phyloP scores from a whole-genome alignment of 768 basidiomycete species.

The Suillus spraguei region DNA sequence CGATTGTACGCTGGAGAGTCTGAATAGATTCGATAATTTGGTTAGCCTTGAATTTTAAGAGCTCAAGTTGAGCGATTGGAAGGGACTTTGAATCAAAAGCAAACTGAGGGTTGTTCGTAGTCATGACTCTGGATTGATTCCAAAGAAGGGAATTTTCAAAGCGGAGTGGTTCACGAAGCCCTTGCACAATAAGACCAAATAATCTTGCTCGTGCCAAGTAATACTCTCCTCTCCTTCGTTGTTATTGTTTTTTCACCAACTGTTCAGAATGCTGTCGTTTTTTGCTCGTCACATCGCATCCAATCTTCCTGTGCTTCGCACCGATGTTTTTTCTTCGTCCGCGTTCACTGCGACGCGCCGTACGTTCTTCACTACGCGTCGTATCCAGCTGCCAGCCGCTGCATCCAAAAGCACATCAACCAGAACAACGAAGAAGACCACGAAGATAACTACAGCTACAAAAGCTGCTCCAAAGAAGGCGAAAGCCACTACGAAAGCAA shows the following conservation, averaged over 20 bases:
- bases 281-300: slow-evolving; percentile 15
- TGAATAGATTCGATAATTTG: slow-evolving; percentile 82
- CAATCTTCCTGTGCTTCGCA: slow-evolving; percentile 4
- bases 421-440: slow-evolving; percentile 9
- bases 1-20: slow-evolving; percentile 62
- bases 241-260: not conserved
- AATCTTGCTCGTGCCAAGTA: not conserved
- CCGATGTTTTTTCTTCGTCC: slow-evolving; percentile 10
- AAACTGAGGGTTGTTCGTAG: slow-evolving; percentile 16
- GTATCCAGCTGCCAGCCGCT: slow-evolving; percentile 16
- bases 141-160: slow-evolving; percentile 8
- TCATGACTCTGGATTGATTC: slow-evolving; percentile 9
- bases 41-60: slow-evolving; percentile 71
- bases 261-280: slow-evolving; percentile 19
- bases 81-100: slow-evolving; percentile 39
- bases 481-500: slow-evolving; percentile 13
- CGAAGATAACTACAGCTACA: slow-evolving; percentile 12
- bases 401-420: slow-evolving; percentile 9
- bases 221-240: slow-evolving; percentile 3
- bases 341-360: slow-evolving; percentile 24
- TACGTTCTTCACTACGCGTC: slow-evolving; percentile 27
- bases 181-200: slow-evolving; percentile 12
- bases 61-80: slow-evolving; percentile 73
- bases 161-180: slow-evolving; percentile 9
- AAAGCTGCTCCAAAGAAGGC: slow-evolving; percentile 12